Percentiles rank a stretch among this genome's conserved stretches.
Evolutionary conservation across 2,329 filamentous ascomycete species (phyloP).

Genomic region (Neofusicoccum umdonicola): DNA sequence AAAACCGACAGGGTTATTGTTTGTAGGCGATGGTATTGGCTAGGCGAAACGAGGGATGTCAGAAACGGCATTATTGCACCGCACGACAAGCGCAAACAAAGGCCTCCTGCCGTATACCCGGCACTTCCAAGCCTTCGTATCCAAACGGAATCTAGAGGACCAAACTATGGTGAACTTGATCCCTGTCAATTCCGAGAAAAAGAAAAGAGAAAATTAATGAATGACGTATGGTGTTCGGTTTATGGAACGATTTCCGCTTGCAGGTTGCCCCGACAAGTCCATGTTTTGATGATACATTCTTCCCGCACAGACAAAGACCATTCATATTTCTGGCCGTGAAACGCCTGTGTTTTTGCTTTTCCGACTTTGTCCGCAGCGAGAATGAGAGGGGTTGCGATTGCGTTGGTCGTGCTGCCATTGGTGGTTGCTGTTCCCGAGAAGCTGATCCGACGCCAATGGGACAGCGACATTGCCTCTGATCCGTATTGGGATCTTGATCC

Average conservation of each 20-base stretch:
- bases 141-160: background rate
- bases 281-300: background rate
- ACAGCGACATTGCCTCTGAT: background rate
- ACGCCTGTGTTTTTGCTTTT: background rate
- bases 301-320: background rate
- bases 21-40: too few relatives aligned
- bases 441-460: background rate
- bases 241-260: too few relatives aligned
- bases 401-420: background rate
- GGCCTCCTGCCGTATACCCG: too few relatives aligned
- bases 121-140: background rate
- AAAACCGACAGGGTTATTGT: too few relatives aligned
- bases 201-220: background rate
- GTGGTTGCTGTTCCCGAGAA: background rate
- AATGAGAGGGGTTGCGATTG: background rate
- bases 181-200: background rate
- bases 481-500: background rate
- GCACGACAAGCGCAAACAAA: background rate
- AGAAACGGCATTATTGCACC: background rate
- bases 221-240: background rate
- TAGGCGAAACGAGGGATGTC: constrained; percentile 6
- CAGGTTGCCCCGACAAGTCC: background rate
- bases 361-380: background rate
- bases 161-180: background rate
- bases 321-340: background rate